Conservation (phyloP, 331 rosid species). For the Malus hybrid region DNA sequence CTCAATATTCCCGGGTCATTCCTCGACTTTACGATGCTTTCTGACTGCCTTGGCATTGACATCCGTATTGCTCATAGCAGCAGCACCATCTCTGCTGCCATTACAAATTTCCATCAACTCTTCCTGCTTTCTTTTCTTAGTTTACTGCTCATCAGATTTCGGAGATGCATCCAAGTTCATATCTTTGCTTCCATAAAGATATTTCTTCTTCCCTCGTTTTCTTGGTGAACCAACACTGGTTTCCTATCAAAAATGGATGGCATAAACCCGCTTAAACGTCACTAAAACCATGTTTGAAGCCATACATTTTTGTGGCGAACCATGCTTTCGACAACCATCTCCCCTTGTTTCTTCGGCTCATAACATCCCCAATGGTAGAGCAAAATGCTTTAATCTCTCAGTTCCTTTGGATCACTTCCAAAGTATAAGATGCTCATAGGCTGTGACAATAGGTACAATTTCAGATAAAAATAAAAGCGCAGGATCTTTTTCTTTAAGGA, state of each 20-base stretch:
- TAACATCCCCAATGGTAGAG: too few relatives aligned
- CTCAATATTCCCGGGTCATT: constrained; percentile 6
- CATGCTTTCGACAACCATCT: not conserved
- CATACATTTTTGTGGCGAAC: not conserved
- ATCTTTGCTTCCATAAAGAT: constrained; percentile 26
- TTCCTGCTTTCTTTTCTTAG: constrained; percentile 38
- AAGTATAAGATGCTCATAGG: too few relatives aligned
- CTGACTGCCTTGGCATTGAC: constrained; percentile 3
- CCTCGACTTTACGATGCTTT: not conserved
- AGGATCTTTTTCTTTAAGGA: too few relatives aligned
- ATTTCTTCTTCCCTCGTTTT: constrained; percentile 54
- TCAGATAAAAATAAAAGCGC: too few relatives aligned
- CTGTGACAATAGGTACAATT: too few relatives aligned
- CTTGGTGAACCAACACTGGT: constrained; percentile 20
- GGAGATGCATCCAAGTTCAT: constrained; percentile 10
- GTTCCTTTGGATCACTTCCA: too few relatives aligned
- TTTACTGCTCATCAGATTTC: constrained; percentile 7
- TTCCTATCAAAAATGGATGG: constrained; percentile 31
- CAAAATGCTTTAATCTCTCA: too few relatives aligned
- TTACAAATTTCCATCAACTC: constrained; percentile 49
- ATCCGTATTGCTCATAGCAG: not conserved
- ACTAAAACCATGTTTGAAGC: constrained; percentile 25
- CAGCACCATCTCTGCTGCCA: constrained; percentile 28
- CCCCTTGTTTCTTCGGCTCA: constrained; percentile 16
- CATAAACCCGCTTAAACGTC: not conserved